phyloP scores from a whole-genome alignment of 1,139 yeast genomes.

The Casaregolazyma suthepensis region DNA sequence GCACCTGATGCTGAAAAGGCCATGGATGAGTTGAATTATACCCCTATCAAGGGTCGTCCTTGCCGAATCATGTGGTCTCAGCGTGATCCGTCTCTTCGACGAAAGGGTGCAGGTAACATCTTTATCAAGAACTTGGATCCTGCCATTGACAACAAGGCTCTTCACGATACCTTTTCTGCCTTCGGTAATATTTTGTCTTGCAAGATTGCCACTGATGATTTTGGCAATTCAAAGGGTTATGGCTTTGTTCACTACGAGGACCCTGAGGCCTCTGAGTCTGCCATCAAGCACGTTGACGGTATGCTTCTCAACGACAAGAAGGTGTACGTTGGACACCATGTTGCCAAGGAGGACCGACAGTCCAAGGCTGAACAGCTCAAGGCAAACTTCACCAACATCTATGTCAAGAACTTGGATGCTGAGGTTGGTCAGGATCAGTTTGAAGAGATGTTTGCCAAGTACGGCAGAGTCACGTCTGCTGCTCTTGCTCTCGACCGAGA shows the following conservation, averaged over 20 bases:
- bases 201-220: constrained; percentile 93
- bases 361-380: constrained; percentile 87
- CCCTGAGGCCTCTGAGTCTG: constrained; percentile 88
- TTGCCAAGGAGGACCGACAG: constrained; percentile 91
- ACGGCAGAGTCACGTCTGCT: constrained; percentile 81
- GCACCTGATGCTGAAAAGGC: constrained; percentile 91
- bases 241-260: constrained; percentile 98
- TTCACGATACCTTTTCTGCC: constrained; percentile 95
- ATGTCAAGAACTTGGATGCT: constrained; percentile 79
- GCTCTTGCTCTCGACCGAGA: constrained; percentile 76
- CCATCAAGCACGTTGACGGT: constrained; percentile 97
- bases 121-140: constrained; percentile 98
- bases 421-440: constrained; percentile 69
- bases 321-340: constrained; percentile 93
- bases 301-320: constrained; percentile 96
- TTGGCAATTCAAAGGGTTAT: constrained; percentile 90
- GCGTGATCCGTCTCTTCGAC: constrained; percentile 95
- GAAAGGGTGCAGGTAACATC: constrained; percentile 94
- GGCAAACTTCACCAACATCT: constrained; percentile 92
- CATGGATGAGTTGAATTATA: constrained; percentile 90
- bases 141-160: constrained; percentile 97
- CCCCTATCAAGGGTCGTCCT: constrained; percentile 90
- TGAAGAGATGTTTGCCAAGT: constrained; percentile 62
- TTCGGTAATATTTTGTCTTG: constrained; percentile 95
- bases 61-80: constrained; percentile 99